Evolutionary conservation across 352 stramenopile species (phyloP).

Genomic region (Globisporangium spinosum): DNA sequence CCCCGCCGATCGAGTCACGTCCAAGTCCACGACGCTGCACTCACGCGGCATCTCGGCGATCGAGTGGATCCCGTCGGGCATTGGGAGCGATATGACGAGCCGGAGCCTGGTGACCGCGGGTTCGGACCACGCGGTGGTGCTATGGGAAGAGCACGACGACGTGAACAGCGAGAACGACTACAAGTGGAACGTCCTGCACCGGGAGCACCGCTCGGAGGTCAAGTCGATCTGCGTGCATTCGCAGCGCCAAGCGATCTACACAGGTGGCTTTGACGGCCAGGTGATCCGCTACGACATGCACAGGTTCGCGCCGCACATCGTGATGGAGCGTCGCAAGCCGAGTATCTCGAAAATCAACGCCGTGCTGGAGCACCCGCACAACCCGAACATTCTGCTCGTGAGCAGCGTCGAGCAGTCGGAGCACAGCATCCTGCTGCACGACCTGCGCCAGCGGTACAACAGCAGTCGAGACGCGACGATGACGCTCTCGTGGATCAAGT

Average conservation of each 20-base stretch:
- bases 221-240: slow-evolving; percentile 75
- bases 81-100: slow-evolving; percentile 40
- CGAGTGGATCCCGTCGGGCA: slow-evolving; percentile 59
- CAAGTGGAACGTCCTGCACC: slow-evolving; percentile 68
- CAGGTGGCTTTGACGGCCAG: slow-evolving; percentile 65
- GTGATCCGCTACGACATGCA: slow-evolving; percentile 75
- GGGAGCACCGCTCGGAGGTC: slow-evolving; percentile 75
- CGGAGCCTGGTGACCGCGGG: slow-evolving; percentile 63
- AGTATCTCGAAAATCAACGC: slow-evolving; percentile 84
- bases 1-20: slow-evolving; percentile 50
- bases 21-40: slow-evolving; percentile 60
- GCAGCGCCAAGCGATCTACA: slow-evolving; percentile 59
- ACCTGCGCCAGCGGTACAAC: slow-evolving; percentile 55
- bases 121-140: slow-evolving; percentile 63
- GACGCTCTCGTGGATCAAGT: slow-evolving; percentile 57
- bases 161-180: slow-evolving; percentile 32
- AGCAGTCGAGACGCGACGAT: slow-evolving; percentile 35
- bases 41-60: slow-evolving; percentile 60
- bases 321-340: slow-evolving; percentile 74
- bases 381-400: slow-evolving; percentile 74
- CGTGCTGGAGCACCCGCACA: slow-evolving; percentile 78
- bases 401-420: slow-evolving; percentile 62
- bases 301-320: slow-evolving; percentile 26
- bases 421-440: slow-evolving; percentile 72
- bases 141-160: slow-evolving; percentile 70